Base-by-base conservation (phyloP, 768 basidiomycete species). In the Leccinellum luteum region DNA sequence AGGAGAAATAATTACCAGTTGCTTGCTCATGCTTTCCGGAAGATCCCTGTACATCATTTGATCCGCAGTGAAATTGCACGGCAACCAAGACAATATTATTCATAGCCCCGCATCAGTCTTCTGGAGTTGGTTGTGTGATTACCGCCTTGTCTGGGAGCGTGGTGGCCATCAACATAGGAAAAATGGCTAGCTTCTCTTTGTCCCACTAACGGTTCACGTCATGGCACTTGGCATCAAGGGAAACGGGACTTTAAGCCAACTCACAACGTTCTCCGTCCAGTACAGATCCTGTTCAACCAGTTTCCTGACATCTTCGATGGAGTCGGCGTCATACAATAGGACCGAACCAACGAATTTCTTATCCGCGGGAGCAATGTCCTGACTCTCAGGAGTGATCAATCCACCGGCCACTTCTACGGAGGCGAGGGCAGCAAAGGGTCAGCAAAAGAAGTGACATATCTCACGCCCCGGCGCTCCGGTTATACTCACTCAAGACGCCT, bases 321-420 rank as follows among this genome's bases (percentile, higher is more conserved):
- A 79, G 51, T 79, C 78, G 2, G 82, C 82, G 63, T 86, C 78
- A 52, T 75, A 79, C 23, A 88, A 73, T 44, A 86, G 73, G 56
- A 78, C 69, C 0, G 84, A 87, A n/a, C 84, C 86, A 34, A 85
- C 71, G 72, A 89, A 77, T 66, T 83, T 85, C 69, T 78, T 82
- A 28, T 80, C 73, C 12, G 75, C 75, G 14, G 69, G 73, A 0
- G 78, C 75, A 8, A 75, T 74, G 8, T 73, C 72, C 52, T 81
- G 70, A 14, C 82, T 85, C 60, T 86, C 85, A 4, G 86, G 85
- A 2, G 80, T 83, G 38, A 85, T 66, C 57, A 87, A 53, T 10
- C 79, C 81, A 32, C 86, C 87, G 3, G 79, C 87, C 43, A 86
- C 64, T 52, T 80, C 85, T 72, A 45, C 35, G 32, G 35, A 45